Evolutionary conservation across 2,329 filamentous ascomycete genomes (phyloP), one percentile per base, ranked within the genome.

Genomic region (Macroventuria anomochaeta): DNA sequence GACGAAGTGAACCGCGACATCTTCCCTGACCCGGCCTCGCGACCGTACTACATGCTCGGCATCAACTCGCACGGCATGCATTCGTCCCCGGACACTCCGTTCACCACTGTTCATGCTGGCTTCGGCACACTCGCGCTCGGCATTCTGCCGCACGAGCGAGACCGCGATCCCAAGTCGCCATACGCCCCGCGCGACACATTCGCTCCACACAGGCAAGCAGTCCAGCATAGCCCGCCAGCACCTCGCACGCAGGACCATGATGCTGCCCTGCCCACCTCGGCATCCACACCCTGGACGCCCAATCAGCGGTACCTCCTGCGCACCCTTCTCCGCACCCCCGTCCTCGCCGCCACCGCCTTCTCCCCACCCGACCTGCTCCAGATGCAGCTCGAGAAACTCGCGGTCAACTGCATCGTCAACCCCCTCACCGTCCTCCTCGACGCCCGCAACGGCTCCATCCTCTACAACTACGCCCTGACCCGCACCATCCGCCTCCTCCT

Each of bases 381-480:
- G 56, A 80, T 84, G 63, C 95, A 96, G 74, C 82, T 97, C 3
- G 89, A 93, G 39, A 88, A 87, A 39, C 80, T 97, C 31, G 86
- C 90, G 2, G 85, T 93, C 62, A 87, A 88, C 57, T 84, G 87
- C 40, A 81, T 95, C 23, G 85, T 96, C 48, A 93, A 96, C 59
- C 88, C 93, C 0, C 79, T 97, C 5, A 93, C 91, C 3, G 88
- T 90, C 1, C 78, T 96, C 7, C 82, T 96, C 44, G 89, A 96
- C 64, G 85, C 88, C 63, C 81, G 84, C 23, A 96, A 96, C 69
- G 85, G 88, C 36, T 80, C 86, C 39, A 75, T 97, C 0, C 75
- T 89, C 7, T 81, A 83, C 65, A 93, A 93, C 74, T 81, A 80
- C 57, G 78, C 84, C 32, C 81, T 90, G 0, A 84, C 84, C 13